Conservation (phyloP, 805 yeast genomes). For the Wickerhamiella occidentalis region DNA sequence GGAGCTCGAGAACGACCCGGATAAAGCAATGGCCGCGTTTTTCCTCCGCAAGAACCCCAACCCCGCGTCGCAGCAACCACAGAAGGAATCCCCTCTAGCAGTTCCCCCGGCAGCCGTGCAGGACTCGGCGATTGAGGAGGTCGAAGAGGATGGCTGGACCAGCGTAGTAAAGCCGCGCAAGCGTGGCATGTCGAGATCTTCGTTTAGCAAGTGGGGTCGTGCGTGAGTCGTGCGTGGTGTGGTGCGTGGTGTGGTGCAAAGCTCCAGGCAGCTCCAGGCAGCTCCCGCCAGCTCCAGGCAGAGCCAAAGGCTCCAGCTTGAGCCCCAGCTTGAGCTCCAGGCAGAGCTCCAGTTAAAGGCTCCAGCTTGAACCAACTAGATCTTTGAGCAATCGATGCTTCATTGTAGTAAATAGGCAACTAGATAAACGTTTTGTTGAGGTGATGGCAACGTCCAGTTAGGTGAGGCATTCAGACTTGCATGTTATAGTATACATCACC, state of each 20-base stretch:
- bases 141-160: slow-evolving; percentile 23
- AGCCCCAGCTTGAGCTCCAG: no score
- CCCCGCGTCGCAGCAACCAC: not conserved
- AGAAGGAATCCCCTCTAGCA: slow-evolving; percentile 6
- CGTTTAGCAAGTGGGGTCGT: slow-evolving; percentile 3
- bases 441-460: no score
- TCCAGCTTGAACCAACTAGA: no score
- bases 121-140: slow-evolving; percentile 14
- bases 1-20: slow-evolving; percentile 21
- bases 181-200: slow-evolving; percentile 5
- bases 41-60: slow-evolving; percentile 16
- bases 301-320: no score
- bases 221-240: not conserved
- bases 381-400: no score
- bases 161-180: slow-evolving; percentile 14
- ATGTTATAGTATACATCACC: no score
- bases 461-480: no score
- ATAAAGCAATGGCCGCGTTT: slow-evolving; percentile 25
- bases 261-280: not conserved
- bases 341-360: no score
- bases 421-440: no score
- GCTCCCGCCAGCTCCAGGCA: not conserved
- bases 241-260: not conserved
- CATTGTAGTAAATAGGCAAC: no score
- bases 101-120: slow-evolving; percentile 10